A percentile compares a stretch with the other conserved stretches of the same genome.
phyloP scores from a whole-genome alignment of 108 stramenopile species.

The Discostella stelligeroides region DNA sequence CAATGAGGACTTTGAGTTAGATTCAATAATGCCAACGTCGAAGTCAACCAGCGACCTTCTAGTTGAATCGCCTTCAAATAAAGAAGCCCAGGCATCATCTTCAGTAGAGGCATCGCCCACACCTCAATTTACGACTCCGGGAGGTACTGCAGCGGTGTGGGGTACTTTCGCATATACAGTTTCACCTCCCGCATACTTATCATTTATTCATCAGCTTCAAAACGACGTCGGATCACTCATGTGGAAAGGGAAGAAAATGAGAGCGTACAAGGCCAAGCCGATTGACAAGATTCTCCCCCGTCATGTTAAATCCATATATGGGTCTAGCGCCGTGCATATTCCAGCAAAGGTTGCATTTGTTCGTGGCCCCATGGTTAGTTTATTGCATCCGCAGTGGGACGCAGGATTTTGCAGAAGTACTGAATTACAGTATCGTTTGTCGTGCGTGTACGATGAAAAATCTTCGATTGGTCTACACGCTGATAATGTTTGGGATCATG shows the following conservation, averaged over 20 bases:
- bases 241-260: constrained; percentile 85
- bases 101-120: constrained; percentile 8
- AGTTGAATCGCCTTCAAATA: neutral
- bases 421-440: constrained; percentile 61
- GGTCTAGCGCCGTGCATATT: constrained; percentile 57
- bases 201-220: constrained; percentile 59
- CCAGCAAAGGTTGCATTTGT: constrained; percentile 75
- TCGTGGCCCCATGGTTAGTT: constrained; percentile 86
- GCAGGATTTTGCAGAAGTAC: constrained; percentile 78
- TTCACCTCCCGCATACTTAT: constrained; percentile 59
- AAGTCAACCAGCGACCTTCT: neutral
- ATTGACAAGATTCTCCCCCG: constrained; percentile 88
- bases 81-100: constrained; percentile 9
- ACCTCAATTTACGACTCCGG: constrained; percentile 56
- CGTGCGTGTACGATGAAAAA: neutral
- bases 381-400: constrained; percentile 82
- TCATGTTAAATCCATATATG: constrained; percentile 45
- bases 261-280: constrained; percentile 77
- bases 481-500: constrained; percentile 75
- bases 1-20: constrained; percentile 57
- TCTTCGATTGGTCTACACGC: neutral
- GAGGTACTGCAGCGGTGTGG: constrained; percentile 86
- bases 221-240: constrained; percentile 82
- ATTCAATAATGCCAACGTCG: constrained; percentile 18
- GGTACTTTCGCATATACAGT: constrained; percentile 85